Conservation (phyloP, 1,139 yeast species). For the Pichiaceae sp. region DNA sequence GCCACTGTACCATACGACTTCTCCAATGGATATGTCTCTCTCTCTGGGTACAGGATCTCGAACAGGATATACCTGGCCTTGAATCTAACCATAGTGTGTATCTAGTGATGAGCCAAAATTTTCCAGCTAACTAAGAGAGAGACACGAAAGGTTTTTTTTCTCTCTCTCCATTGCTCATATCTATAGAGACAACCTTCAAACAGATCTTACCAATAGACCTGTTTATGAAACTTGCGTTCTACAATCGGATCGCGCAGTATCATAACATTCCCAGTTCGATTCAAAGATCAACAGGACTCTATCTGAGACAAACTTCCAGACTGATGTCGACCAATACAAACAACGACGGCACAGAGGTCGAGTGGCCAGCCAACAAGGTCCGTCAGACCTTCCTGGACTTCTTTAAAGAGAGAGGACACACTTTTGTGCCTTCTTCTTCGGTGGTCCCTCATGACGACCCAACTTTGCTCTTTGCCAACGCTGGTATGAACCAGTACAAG, state of each 20-base stretch:
- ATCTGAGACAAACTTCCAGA: no score
- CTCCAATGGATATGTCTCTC: conserved; percentile 4
- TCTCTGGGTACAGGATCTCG: conserved; percentile 62
- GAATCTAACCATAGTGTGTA: conserved; percentile 65
- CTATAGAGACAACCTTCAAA: no score
- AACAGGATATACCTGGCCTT: conserved; percentile 79
- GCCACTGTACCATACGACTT: conserved; percentile 6
- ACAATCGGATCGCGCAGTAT: no score
- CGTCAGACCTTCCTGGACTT: conserved; percentile 81
- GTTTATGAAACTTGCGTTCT: neutral
- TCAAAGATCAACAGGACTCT: no score
- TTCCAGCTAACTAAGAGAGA: neutral
- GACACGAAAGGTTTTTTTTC: neutral
- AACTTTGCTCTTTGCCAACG: conserved; percentile 88
- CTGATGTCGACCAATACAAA: no score
- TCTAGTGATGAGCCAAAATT: neutral
- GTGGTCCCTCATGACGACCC: conserved; percentile 98
- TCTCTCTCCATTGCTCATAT: neutral
- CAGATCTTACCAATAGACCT: no score
- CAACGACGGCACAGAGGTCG: no score
- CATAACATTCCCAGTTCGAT: no score
- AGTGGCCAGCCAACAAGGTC: conserved; percentile 68
- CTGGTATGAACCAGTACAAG: conserved; percentile 98
- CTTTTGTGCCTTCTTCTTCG: conserved; percentile 84
- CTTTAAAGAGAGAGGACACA: conserved; percentile 62